A percentile compares a stretch with the other conserved stretches of the same genome.
Conservation (phyloP, 352 stramenopile genomes). For the Pythium biforme region DNA sequence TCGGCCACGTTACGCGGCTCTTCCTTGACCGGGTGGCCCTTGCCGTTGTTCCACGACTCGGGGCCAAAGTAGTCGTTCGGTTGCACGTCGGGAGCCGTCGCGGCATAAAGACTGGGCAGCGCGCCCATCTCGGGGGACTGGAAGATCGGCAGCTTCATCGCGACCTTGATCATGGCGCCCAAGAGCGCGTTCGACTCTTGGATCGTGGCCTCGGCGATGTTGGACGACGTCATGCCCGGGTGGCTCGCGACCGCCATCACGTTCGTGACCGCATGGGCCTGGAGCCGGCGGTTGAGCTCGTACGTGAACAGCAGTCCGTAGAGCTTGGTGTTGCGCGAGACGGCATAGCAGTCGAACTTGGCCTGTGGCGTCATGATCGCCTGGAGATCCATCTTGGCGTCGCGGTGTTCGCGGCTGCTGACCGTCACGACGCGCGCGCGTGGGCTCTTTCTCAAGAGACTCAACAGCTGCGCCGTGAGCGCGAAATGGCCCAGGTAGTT, state of each 20-base stretch:
- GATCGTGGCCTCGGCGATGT: slow-evolving; percentile 21
- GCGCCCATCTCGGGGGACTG: slow-evolving; percentile 46
- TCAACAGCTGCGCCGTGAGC: slow-evolving; percentile 28
- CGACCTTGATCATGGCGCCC: no score
- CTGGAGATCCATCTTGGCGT: slow-evolving; percentile 27
- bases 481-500: slow-evolving; percentile 34
- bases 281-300: slow-evolving; percentile 40
- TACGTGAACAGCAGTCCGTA: slow-evolving; percentile 48
- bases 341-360: slow-evolving; percentile 28
- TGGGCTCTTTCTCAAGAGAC: slow-evolving; percentile 25
- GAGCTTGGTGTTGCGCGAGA: slow-evolving; percentile 51
- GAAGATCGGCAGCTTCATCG: slow-evolving; percentile 35
- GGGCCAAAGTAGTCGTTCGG: slow-evolving; percentile 37
- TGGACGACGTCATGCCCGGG: slow-evolving; percentile 38
- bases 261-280: slow-evolving; percentile 23
- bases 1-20: slow-evolving; percentile 30
- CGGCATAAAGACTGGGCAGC: slow-evolving; percentile 43
- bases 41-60: slow-evolving; percentile 24
- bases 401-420: slow-evolving; percentile 46
- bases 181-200: no score
- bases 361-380: slow-evolving; percentile 36
- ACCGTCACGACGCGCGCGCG: slow-evolving; percentile 30
- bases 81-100: slow-evolving; percentile 30
- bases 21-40: slow-evolving; percentile 40
- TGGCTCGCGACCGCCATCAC: slow-evolving; percentile 33